These are phyloP conservation scores for Amoeboaphelidium occidentale DNA, from an alignment of 371 early-diverging fungal species.

Conservation along the genomic window DNA sequence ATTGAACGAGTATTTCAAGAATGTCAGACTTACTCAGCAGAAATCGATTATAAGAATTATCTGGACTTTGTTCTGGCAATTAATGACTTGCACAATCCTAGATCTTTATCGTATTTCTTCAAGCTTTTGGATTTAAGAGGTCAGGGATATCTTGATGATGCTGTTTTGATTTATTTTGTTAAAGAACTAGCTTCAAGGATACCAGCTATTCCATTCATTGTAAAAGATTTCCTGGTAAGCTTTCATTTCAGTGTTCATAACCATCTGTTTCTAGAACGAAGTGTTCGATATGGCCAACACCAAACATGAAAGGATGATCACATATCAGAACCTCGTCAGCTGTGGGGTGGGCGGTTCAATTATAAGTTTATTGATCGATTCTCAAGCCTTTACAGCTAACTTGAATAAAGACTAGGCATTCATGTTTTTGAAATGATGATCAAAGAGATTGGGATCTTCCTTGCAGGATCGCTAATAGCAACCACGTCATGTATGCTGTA, in stretches of 20 bases:
- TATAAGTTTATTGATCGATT: constrained; percentile 11
- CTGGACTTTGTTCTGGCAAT: constrained; percentile 22
- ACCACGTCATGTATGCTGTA: no score
- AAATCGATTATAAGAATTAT: constrained; percentile 14
- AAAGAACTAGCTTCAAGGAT: constrained; percentile 3
- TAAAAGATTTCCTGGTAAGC: background rate
- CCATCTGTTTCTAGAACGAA: constrained; percentile 11
- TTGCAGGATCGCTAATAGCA: no score
- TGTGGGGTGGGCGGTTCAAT: constrained; percentile 20
- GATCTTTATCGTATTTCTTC: constrained; percentile 16
- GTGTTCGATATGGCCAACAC: constrained; percentile 27
- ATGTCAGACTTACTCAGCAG: background rate
- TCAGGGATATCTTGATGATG: constrained; percentile 15
- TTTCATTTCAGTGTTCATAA: background rate
- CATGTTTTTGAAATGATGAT: no score
- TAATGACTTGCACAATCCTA: constrained; percentile 17
- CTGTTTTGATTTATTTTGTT: background rate
- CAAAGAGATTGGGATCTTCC: no score
- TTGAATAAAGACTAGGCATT: background rate
- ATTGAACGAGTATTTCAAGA: background rate
- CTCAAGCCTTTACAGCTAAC: background rate
- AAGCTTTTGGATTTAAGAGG: constrained; percentile 15
- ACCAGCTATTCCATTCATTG: constrained; percentile 13
- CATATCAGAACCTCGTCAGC: constrained; percentile 11
- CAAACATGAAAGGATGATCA: constrained; percentile 5